These are phyloP conservation scores for Colletotrichum filicis DNA, from an alignment of 2,329 filamentous ascomycete genomes.

Conservation along the genomic window DNA sequence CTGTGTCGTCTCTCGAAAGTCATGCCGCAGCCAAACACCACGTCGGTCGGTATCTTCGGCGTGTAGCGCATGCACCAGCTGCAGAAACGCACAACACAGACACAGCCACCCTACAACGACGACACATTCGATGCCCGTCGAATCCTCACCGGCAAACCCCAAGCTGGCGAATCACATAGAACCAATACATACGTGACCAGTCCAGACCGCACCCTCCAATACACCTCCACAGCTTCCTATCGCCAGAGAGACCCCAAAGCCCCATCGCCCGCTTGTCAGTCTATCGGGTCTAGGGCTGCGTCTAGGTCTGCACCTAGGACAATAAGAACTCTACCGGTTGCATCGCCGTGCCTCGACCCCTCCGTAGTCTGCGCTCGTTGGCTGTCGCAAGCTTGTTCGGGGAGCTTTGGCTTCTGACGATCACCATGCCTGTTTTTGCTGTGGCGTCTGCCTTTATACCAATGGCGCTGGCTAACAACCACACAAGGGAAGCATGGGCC, in stretches of 20 bases:
- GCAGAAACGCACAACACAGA: conserved; percentile 24
- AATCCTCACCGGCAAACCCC: conserved; percentile 7
- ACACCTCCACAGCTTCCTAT: background rate
- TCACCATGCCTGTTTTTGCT: background rate
- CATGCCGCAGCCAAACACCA: conserved; percentile 1
- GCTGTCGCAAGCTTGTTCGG: background rate
- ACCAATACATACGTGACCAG: conserved; percentile 5
- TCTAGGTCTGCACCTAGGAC: background rate
- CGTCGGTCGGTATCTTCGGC: conserved; percentile 1
- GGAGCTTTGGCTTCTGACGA: conserved; percentile 20
- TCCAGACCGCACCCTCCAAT: conserved; percentile 6
- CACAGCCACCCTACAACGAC: background rate
- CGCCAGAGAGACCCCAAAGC: background rate
- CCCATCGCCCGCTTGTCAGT: conserved; percentile 3
- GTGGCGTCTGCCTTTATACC: conserved; percentile 9
- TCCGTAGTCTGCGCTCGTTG: conserved; percentile 5
- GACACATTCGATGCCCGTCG: conserved; percentile 10
- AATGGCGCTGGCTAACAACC: background rate
- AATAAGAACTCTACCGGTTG: background rate
- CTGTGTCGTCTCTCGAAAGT: background rate
- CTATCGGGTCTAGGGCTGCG: conserved; percentile 9
- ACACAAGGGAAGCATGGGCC: background rate
- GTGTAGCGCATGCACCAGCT: conserved; percentile 8
- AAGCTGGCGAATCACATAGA: conserved; percentile 17
- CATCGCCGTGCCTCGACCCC: conserved; percentile 21